Evolutionary conservation across 768 basidiomycete genomes (phyloP), one percentile per base, ranked within the genome.

Genomic region (Phanerodontia chrysosporium): DNA sequence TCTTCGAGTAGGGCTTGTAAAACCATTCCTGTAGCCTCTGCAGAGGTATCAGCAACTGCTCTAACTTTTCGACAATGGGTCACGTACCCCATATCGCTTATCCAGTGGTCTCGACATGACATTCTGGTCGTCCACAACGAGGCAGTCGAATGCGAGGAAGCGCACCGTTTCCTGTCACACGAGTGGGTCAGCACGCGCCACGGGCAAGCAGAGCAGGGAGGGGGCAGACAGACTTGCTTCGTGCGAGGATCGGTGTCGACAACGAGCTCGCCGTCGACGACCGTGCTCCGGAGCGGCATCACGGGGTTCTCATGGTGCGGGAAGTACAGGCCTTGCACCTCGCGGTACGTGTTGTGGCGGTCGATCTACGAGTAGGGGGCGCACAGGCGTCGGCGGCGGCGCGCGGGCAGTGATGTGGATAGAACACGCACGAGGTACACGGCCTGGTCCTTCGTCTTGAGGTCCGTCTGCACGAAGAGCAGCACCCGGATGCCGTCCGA

Each of bases 251-350:
- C 92, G 25, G 88, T 80, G 67, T 99, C 97, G 54, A 92, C 77
- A 5, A 99, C 94, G 45, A 98, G 83, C 70, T 99, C 97, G 36
- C 92, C 97, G 67, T 99, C 97, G 21, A 98, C 73, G 10, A 99
- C 76, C 0, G 92, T 92, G 68, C 90, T 87, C 63, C 82, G 78
- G 42, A 97, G 78, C 2, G 89, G 87, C 21, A 75, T 77, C 61
- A 75, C 75, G 1, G 83, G 85, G 61, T 87, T 80, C 64, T 90
- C 90, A 66, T 89, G 86, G 67, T 95, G 92, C 24, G 96, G 97
- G 68, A 99, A 98, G 74, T 81, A 92, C 42, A 98, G 78, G 2
- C 92, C 92, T 14, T 74, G 67, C 8, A 94, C 73, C 66, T 83
- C 72, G 60, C 90, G 87, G 71, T 94, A 98, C 1, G 78, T 74